Percentiles rank a stretch among this genome's conserved stretches.
Evolutionary conservation across 169 alveolate genomes (phyloP).

Genomic region (Blepharisma undulans): DNA sequence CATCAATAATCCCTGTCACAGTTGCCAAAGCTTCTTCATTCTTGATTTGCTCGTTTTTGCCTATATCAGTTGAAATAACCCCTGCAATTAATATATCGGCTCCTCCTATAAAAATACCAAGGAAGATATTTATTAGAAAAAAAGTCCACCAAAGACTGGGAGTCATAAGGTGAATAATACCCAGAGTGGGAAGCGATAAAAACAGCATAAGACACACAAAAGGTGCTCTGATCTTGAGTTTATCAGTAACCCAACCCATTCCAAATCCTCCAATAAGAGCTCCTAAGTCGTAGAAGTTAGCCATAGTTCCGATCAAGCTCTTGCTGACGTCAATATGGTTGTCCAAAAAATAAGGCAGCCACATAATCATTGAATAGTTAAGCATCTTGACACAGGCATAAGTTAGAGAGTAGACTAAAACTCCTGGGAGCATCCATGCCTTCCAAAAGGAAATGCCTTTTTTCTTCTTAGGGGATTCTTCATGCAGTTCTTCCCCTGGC

Average conservation of each 20-base stretch:
- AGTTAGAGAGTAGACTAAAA: slow-evolving; percentile 43
- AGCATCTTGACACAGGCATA: slow-evolving; percentile 46
- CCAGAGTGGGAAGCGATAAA: not conserved
- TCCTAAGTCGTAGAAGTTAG: slow-evolving; percentile 26
- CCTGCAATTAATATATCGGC: slow-evolving; percentile 39
- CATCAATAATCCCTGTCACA: slow-evolving; percentile 34
- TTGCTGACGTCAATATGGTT: not conserved
- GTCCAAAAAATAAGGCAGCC: slow-evolving; percentile 33
- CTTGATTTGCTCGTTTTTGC: slow-evolving; percentile 19
- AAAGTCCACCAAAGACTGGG: not conserved
- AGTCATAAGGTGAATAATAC: not conserved
- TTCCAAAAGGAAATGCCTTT: slow-evolving; percentile 43
- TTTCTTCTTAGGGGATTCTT: not conserved
- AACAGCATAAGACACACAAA: not conserved
- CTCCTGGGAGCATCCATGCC: slow-evolving; percentile 64
- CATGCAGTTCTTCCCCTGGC: not conserved
- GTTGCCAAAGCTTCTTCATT: slow-evolving; percentile 20
- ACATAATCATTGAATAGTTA: slow-evolving; percentile 34
- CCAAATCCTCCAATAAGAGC: slow-evolving; percentile 30
- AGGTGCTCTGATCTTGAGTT: slow-evolving; percentile 7
- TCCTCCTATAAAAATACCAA: slow-evolving; percentile 43
- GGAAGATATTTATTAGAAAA: not conserved
- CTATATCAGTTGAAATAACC: slow-evolving; percentile 41
- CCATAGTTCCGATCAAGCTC: not conserved
- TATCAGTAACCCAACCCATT: slow-evolving; percentile 39